Percentiles rank a stretch among this genome's conserved stretches.
phyloP scores from a whole-genome alignment of 441 rosid species.

The Caryocar brasiliense region DNA sequence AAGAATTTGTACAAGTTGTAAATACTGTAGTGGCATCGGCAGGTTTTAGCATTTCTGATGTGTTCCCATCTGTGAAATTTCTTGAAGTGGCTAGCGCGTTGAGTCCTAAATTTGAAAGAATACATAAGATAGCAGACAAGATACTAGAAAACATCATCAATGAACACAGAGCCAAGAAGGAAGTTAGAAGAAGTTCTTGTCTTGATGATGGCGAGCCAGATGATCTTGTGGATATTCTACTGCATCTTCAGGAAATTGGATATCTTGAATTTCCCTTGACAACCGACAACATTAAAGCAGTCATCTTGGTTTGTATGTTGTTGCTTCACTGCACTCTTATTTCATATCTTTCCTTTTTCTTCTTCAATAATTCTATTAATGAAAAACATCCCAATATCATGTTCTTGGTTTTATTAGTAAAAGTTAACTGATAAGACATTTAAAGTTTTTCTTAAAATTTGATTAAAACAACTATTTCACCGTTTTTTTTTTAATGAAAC shows the following conservation, averaged over 20 bases:
- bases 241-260: background rate
- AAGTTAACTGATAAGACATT: too few species aligned
- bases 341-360: too few species aligned
- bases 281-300: conserved; percentile 3
- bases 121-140: conserved; percentile 2
- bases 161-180: conserved; percentile 4
- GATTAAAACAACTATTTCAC: too few species aligned
- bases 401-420: too few species aligned
- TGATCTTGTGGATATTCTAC: conserved; percentile 8
- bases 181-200: background rate
- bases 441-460: too few species aligned
- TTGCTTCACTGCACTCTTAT: background rate
- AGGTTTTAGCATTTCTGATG: conserved; percentile 13
- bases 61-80: conserved; percentile 13
- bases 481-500: too few species aligned
- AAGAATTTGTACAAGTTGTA: background rate
- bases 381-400: too few species aligned
- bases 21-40: background rate
- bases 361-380: too few species aligned
- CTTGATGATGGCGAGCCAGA: too few species aligned
- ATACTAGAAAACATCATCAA: conserved; percentile 6
- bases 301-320: background rate
- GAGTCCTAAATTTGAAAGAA: background rate
- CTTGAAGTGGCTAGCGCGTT: conserved; percentile 10
- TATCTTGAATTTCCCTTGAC: background rate